Evolutionary conservation across 345 rosid genomes (phyloP), one percentile per base, ranked within the genome.

Genomic region (Populus nigra): DNA sequence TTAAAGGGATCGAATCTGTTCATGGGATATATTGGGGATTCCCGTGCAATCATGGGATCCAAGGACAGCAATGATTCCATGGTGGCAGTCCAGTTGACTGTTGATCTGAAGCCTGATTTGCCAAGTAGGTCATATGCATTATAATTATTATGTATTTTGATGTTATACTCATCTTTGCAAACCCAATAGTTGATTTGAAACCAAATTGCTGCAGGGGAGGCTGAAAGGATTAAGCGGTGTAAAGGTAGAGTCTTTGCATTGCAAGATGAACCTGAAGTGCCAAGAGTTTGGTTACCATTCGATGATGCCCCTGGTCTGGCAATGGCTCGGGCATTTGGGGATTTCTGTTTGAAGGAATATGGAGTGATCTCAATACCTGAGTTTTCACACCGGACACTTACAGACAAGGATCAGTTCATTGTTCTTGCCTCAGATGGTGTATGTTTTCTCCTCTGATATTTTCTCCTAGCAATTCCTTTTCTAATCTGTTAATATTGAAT

Each of bases 291-390:
- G 99, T 80, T 96, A 87, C 99, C 99, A 41, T 96, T 86, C 83
- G 99, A 96, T 87, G 96, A 96, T 82, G 98, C 98, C 76, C 99
- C 98, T n/a, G 99, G 99, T 68, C 81, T 96, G 45, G 99, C 99
- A 76, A 96, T 96, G 98, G 99, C 99, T 66, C 89, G 99, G 71
- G 99, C 99, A 47, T 96, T 96, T 75, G 99, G 99, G 17, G 99
- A 96, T 84, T 96, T 96, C 79, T 96, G 99, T 89, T 83, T 96
- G 71, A 96, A 96, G 89, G 99, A 96, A 73, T 96, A 96, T 59
- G 99, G 99, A 62, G 99, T 96, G 49, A 96, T 96, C 74, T 96
- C 98, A 0, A 83, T 92, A 45, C 99, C 98, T 1, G 99, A 96
- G 76, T 90, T 96, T 80, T 91, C 98, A 77, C 97, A 96, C 78